Percentiles rank a stretch among this genome's conserved stretches.
phyloP scores from a whole-genome alignment of 2,329 filamentous ascomycete genomes.

The Macrophomina tecta region DNA sequence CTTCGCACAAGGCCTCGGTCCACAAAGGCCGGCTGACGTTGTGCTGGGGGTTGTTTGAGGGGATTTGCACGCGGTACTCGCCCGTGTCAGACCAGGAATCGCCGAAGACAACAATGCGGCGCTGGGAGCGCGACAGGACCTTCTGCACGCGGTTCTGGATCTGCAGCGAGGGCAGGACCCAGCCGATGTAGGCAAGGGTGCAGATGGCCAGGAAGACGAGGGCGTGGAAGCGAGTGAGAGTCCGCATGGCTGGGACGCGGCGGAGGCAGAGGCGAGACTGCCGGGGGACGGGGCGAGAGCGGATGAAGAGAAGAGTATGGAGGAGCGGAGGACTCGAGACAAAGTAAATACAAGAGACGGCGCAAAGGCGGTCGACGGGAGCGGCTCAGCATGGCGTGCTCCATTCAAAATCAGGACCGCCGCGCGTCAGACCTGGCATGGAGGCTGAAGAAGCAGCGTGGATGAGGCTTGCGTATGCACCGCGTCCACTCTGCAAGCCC shows the following conservation, averaged over 20 bases:
- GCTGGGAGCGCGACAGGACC: slow-evolving; percentile 38
- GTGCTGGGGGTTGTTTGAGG: slow-evolving; percentile 37
- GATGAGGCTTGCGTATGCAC: slow-evolving; percentile 22
- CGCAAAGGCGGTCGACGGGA: background rate
- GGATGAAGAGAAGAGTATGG: background rate
- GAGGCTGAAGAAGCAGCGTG: slow-evolving; percentile 6
- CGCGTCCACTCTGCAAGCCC: slow-evolving; percentile 6
- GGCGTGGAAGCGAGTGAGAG: slow-evolving; percentile 39
- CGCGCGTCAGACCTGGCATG: slow-evolving; percentile 17
- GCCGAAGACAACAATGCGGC: slow-evolving; percentile 46
- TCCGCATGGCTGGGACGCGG: slow-evolving; percentile 36
- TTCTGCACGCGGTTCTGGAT: slow-evolving; percentile 38
- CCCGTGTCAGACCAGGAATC: slow-evolving; percentile 48
- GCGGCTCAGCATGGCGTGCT: slow-evolving; percentile 23
- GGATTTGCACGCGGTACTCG: slow-evolving; percentile 41
- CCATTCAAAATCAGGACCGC: background rate
- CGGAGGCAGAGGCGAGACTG: background rate
- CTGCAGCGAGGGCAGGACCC: slow-evolving; percentile 37
- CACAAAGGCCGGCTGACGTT: slow-evolving; percentile 41
- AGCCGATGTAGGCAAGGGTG: slow-evolving; percentile 41
- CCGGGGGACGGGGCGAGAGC: background rate
- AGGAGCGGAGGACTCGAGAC: background rate
- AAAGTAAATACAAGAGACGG: slow-evolving; percentile 14
- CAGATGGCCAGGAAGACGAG: slow-evolving; percentile 37
- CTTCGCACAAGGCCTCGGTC: slow-evolving; percentile 45